phyloP scores from a whole-genome alignment of 2,329 filamentous ascomycete species.

The Ilyonectria robusta region DNA sequence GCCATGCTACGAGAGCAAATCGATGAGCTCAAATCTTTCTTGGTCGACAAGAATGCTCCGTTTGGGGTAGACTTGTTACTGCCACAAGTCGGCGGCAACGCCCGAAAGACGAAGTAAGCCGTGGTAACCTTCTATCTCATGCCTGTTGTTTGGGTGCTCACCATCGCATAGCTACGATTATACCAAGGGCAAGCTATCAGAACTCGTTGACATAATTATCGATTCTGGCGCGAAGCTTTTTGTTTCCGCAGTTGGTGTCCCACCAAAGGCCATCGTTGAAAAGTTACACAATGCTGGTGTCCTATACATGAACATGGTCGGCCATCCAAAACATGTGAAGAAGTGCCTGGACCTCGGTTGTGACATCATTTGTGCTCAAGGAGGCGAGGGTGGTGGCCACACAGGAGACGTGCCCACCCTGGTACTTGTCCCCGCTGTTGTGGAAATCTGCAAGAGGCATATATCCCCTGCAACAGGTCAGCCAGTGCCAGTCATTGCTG shows the following conservation, averaged over 20 bases:
- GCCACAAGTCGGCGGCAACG: constrained; percentile 93
- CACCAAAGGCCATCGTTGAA: constrained; percentile 90
- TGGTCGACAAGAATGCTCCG: constrained; percentile 91
- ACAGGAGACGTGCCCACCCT: constrained; percentile 94
- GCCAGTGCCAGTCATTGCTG: constrained; percentile 92
- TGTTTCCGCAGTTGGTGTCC: constrained; percentile 95
- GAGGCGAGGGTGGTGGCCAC: constrained; percentile 96
- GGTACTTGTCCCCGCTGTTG: constrained; percentile 92
- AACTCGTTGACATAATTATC: constrained; percentile 93
- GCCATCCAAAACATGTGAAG: constrained; percentile 98
- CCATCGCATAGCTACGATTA: constrained; percentile 88
- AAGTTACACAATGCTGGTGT: constrained; percentile 89
- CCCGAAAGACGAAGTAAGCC: constrained; percentile 88
- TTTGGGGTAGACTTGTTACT: constrained; percentile 96
- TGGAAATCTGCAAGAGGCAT: constrained; percentile 82
- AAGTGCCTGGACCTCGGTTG: constrained; percentile 94
- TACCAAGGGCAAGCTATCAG: constrained; percentile 97
- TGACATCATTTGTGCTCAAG: constrained; percentile 98
- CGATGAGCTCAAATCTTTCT: constrained; percentile 89
- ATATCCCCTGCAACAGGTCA: constrained; percentile 89
- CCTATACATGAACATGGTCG: constrained; percentile 99
- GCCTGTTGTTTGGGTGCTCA: not conserved
- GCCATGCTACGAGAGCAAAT: constrained; percentile 98
- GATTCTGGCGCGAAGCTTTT: constrained; percentile 92
- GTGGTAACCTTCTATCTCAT: no score